Evolutionary conservation across 257 asterid genomes (phyloP), one percentile per base, ranked within the genome.

Genomic region (Scutellaria galericulata): DNA sequence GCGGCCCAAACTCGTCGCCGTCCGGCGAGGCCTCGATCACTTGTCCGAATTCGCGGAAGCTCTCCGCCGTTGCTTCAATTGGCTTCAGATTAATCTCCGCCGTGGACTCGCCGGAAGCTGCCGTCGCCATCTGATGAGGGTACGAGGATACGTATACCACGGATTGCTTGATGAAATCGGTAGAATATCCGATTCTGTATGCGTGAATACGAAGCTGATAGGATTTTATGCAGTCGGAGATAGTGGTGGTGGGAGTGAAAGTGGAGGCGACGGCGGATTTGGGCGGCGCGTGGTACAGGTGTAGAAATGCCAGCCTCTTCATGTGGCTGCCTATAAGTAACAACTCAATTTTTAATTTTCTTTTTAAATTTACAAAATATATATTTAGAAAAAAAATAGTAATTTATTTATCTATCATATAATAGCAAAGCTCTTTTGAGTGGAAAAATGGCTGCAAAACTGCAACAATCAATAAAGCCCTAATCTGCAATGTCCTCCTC

Each of bases 41-140:
- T 79, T 90, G 98, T 8, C 98, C 98, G 62, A 81, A 93, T 71
- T 86, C 96, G 47, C 63, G 78, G 81, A 93, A 93, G 84, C 78
- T 90, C 68, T 88, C 89, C 44, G 93, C 67, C 39, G 48, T 44
- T 44, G 48, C 48, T 44, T 44, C 48, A 15, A 88, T 83, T 0
- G 87, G 82, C 31, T 82, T 74, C 60, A 94, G 87, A 83, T 80
- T 84, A 68, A 87, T 71, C 62, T 67, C 84, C 52, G 72, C 64
- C 24, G 22, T 1, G 15, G 11, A 77, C 4, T 41, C 68, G 50
- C 11, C 71, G 70, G 85, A 55, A 24, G 74, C 3, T 31, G 52
- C 2, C 40, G 57, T 51, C 18, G 80, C 68, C 85, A 77, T 81
- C 56, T 6, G 64, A 48, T 62, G 65, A 14, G 7, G 46, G 56